phyloP scores from a whole-genome alignment of 2,329 filamentous ascomycete species.

The Aspergillus aculeatinus region DNA sequence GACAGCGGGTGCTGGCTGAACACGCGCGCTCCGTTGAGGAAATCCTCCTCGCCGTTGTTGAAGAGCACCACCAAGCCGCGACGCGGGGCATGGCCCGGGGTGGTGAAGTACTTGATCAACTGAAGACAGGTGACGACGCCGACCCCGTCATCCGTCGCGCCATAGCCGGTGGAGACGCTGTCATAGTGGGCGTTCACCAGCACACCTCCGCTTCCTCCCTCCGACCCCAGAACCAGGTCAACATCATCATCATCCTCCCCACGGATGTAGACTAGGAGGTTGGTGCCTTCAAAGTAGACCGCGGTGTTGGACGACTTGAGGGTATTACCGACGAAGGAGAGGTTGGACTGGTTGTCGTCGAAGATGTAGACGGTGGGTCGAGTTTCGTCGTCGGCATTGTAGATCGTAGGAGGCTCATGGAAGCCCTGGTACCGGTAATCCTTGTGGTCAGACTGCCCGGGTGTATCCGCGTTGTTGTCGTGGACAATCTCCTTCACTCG shows the following conservation, averaged over 20 bases:
- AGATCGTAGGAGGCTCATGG: slow-evolving; percentile 22
- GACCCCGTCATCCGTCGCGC: slow-evolving; percentile 91
- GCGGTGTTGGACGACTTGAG: slow-evolving; percentile 40
- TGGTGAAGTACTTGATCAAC: slow-evolving; percentile 81
- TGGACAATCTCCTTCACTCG: slow-evolving; percentile 70
- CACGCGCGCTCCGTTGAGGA: slow-evolving; percentile 78
- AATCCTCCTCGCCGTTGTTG: slow-evolving; percentile 97
- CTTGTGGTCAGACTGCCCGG: too few species aligned
- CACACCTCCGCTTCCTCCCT: slow-evolving; percentile 65
- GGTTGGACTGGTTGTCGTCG: slow-evolving; percentile 75
- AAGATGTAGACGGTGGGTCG: slow-evolving; percentile 60
- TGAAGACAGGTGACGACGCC: slow-evolving; percentile 85
- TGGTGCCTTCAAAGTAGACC: slow-evolving; percentile 91
- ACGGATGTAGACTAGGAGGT: slow-evolving; percentile 87
- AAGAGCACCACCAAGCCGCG: slow-evolving; percentile 80
- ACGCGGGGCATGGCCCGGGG: slow-evolving; percentile 67
- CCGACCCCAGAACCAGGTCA: slow-evolving; percentile 66
- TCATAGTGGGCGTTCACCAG: slow-evolving; percentile 96
- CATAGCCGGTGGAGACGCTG: slow-evolving; percentile 86
- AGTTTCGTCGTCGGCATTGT: slow-evolving; percentile 19
- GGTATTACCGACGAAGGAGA: slow-evolving; percentile 62
- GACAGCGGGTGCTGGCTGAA: slow-evolving; percentile 82
- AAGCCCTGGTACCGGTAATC: slow-evolving; percentile 41
- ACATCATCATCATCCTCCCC: slow-evolving; percentile 72
- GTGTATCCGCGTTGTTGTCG: slow-evolving; percentile 23